These are phyloP conservation scores for Aurinia saxatilis DNA, from an alignment of 345 rosid species.

Conservation along the genomic window DNA sequence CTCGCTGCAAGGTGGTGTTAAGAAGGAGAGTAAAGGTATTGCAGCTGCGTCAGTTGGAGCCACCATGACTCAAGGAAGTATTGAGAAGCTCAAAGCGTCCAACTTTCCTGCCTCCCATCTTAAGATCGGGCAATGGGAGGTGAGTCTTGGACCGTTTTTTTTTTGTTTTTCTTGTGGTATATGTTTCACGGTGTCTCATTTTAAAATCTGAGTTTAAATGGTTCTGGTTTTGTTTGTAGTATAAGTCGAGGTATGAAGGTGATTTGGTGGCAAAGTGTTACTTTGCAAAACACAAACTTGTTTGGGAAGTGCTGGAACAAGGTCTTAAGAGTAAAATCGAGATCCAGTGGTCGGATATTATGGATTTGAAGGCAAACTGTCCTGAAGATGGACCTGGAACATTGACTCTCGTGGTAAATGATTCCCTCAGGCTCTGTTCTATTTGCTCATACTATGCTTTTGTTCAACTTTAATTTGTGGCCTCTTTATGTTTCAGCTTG, in stretches of 20 bases:
- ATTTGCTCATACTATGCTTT: background rate
- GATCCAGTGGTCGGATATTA: slow-evolving; percentile 98
- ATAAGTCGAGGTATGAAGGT: slow-evolving; percentile 92
- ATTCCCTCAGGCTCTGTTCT: background rate
- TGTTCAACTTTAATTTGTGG: slow-evolving; percentile 3
- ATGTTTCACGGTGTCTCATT: background rate
- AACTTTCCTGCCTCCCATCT: slow-evolving; percentile 83
- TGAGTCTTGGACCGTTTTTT: slow-evolving; percentile 3
- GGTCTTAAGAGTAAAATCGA: slow-evolving; percentile 98
- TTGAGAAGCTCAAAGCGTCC: slow-evolving; percentile 93
- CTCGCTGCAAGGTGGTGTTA: slow-evolving; percentile 24
- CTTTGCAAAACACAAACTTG: slow-evolving; percentile 96
- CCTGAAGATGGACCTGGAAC: slow-evolving; percentile 86
- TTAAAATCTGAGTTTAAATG: background rate
- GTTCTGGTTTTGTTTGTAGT: slow-evolving; percentile 36
- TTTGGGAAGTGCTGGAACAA: slow-evolving; percentile 97
- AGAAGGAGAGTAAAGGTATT: slow-evolving; percentile 45
- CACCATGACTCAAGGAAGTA: slow-evolving; percentile 13
- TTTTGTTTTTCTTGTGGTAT: background rate
- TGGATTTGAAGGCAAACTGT: slow-evolving; percentile 78
- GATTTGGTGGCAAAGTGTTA: slow-evolving; percentile 99
- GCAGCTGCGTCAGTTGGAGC: slow-evolving; percentile 19
- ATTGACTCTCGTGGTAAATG: slow-evolving; percentile 71
- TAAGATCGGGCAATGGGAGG: slow-evolving; percentile 95
- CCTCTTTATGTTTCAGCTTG: slow-evolving; percentile 48